A percentile compares a stretch with the other conserved stretches of the same genome.
These are phyloP conservation scores for Penicillium waksmanii DNA, from an alignment of 495 filamentous ascomycete species.

Conservation along the genomic window DNA sequence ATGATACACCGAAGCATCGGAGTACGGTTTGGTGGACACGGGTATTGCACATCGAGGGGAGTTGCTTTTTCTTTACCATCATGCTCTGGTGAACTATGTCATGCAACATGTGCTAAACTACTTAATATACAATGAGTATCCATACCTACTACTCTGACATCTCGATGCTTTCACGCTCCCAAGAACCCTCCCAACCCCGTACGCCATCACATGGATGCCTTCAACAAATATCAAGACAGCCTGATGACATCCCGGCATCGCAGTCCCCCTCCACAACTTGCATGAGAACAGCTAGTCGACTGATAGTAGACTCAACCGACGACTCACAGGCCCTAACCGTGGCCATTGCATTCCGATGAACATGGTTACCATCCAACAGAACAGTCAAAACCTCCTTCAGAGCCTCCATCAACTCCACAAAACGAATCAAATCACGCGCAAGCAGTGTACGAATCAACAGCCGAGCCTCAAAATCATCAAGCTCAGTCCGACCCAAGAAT, in stretches of 20 bases:
- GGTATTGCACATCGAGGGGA: too few relatives aligned
- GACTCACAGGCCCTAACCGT: slow-evolving; percentile 27
- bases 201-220: too few relatives aligned
- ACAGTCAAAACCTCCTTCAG: slow-evolving; percentile 20
- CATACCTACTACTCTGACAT: too few relatives aligned
- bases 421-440: slow-evolving; percentile 27
- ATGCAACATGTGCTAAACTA: too few relatives aligned
- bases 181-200: too few relatives aligned
- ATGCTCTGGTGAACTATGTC: too few relatives aligned
- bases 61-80: too few relatives aligned
- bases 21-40: too few relatives aligned
- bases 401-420: slow-evolving; percentile 32
- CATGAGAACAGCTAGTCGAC: slow-evolving; percentile 32
- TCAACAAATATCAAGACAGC: too few relatives aligned
- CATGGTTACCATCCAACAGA: slow-evolving; percentile 19
- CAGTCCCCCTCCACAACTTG: slow-evolving; percentile 29
- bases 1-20: background rate
- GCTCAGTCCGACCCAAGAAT: slow-evolving; percentile 33
- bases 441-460: slow-evolving; percentile 34
- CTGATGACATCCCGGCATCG: background rate
- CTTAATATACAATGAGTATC: too few relatives aligned
- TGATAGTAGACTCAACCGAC: slow-evolving; percentile 28
- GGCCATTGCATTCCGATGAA: slow-evolving; percentile 16
- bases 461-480: slow-evolving; percentile 34
- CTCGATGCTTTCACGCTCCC: too few relatives aligned